Percentiles rank a stretch among this genome's conserved stretches.
These are phyloP conservation scores for Colletotrichum spinosum DNA, from an alignment of 2,329 filamentous ascomycete genomes.

Conservation along the genomic window DNA sequence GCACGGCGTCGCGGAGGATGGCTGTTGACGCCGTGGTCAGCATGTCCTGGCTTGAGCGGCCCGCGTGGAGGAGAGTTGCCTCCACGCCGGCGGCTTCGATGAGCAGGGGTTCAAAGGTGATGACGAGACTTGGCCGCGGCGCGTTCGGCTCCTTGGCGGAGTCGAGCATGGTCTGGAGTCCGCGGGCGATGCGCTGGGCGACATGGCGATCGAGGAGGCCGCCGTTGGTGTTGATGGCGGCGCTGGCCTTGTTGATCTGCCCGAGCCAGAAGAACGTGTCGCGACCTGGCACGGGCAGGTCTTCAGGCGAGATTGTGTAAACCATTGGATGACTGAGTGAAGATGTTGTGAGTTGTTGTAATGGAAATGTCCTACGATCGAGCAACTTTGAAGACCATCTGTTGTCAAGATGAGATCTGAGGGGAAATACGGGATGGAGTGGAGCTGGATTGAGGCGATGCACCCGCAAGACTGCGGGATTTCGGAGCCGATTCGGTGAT, in stretches of 20 bases:
- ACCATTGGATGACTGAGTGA: not conserved
- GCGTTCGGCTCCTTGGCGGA: slow-evolving; percentile 20
- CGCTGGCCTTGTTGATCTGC: slow-evolving; percentile 33
- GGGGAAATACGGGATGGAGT: slow-evolving; percentile 16
- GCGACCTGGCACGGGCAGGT: slow-evolving; percentile 28
- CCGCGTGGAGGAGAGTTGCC: slow-evolving; percentile 32
- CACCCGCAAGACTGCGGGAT: slow-evolving; percentile 1
- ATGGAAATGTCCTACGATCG: not conserved
- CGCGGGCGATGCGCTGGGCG: slow-evolving; percentile 13
- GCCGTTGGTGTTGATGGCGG: slow-evolving; percentile 32
- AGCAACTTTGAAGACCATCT: not conserved
- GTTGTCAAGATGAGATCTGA: slow-evolving; percentile 17
- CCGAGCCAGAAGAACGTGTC: slow-evolving; percentile 33
- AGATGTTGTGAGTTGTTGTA: not conserved
- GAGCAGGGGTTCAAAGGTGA: slow-evolving; percentile 31
- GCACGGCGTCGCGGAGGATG: slow-evolving; percentile 23
- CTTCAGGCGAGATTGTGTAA: slow-evolving; percentile 5
- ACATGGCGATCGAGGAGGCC: slow-evolving; percentile 15
- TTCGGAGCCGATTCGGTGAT: slow-evolving; percentile 33
- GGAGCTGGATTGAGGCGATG: slow-evolving; percentile 18
- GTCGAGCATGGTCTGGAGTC: slow-evolving; percentile 21
- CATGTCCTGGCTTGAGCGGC: slow-evolving; percentile 34
- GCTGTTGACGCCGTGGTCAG: slow-evolving; percentile 20
- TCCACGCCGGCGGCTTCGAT: slow-evolving; percentile 27
- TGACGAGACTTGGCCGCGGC: slow-evolving; percentile 27